Evolutionary conservation across 129 eudicot species (phyloP), one percentile per base, ranked within the genome.

Genomic region (Sambucus nigra): DNA sequence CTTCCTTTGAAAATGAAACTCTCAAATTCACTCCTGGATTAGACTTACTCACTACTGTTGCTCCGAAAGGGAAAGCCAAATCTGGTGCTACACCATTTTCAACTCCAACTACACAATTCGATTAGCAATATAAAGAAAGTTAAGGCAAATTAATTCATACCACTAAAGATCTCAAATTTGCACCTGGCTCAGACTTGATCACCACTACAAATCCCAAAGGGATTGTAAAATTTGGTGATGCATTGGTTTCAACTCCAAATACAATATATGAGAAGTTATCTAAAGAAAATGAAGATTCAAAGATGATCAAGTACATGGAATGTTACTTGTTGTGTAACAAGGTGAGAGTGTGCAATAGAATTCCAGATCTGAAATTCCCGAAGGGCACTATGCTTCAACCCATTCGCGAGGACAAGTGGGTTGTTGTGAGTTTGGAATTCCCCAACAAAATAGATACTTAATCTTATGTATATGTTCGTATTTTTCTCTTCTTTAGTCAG

Each of bases 351-450:
- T 72, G 72, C 78, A 75, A 65, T 1, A 51, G 47, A 59, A 46
- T 73, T 42, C 87, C 87, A 17, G 64, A 70, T 64, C 35, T 27
- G 25, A 46, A 39, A 20, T 57, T 79, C 40, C 78, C 81, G 6
- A 13, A 64, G 28, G 79, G 74, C 12, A 41, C 54, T 15, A 62
- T 70, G 9, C 56, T 79, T 40, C 63, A 72, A 23, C 84, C 83
- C 14, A 64, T 76, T 1, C 56, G 50, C 0, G 64, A 76, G 16
- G 50, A 29, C 54, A 67, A 63, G 59, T 79, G 87, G 84, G 78
- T 71, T 24, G 55, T 63, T 28, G 74, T 73, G 64, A 66, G 73
- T 74, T 45, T 73, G 69, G 86, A 64, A 15, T 73, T 72, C 48
- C 73, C 73, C 16, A 20, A 54, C 29, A 59, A 64, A 59, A 55